Evolutionary conservation across 2,329 filamentous ascomycete genomes (phyloP).

Genomic region (Colletotrichum cereale): DNA sequence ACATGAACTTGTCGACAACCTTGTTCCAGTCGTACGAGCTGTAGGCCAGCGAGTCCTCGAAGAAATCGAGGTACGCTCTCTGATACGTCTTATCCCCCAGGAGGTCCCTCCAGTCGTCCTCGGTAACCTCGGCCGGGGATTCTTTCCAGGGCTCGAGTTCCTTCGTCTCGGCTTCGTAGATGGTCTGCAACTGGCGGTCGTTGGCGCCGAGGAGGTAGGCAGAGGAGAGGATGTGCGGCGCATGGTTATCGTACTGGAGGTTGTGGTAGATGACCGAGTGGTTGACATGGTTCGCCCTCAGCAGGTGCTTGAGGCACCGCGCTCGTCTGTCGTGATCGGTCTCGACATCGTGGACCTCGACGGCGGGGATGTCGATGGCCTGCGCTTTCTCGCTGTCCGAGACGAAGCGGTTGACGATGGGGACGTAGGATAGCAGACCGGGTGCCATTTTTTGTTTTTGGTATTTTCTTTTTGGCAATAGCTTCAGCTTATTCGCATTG

Average conservation of each 20-base stretch:
- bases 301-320: slow-evolving; percentile 87
- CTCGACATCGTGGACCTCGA: slow-evolving; percentile 84
- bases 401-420: slow-evolving; percentile 55
- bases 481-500: slow-evolving; percentile 7
- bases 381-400: slow-evolving; percentile 45
- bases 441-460: slow-evolving; percentile 46
- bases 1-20: slow-evolving; percentile 81
- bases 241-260: slow-evolving; percentile 83
- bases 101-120: slow-evolving; percentile 88
- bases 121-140: slow-evolving; percentile 85
- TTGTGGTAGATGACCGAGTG: slow-evolving; percentile 85
- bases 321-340: slow-evolving; percentile 82
- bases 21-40: slow-evolving; percentile 87
- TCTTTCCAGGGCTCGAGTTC: slow-evolving; percentile 83
- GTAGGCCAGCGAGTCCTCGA: slow-evolving; percentile 87
- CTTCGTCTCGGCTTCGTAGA: slow-evolving; percentile 84
- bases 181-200: slow-evolving; percentile 77
- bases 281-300: slow-evolving; percentile 93
- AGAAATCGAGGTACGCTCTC: slow-evolving; percentile 92
- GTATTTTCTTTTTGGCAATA: too few relatives aligned
- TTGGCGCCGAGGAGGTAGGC: slow-evolving; percentile 87
- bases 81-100: slow-evolving; percentile 86
- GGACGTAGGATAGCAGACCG: slow-evolving; percentile 58
- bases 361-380: slow-evolving; percentile 71
- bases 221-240: slow-evolving; percentile 84